Percentiles rank a stretch among this genome's conserved stretches.
These are phyloP conservation scores for Talaromyces sp. DNA, from an alignment of 2,329 filamentous ascomycete species.

Conservation along the genomic window DNA sequence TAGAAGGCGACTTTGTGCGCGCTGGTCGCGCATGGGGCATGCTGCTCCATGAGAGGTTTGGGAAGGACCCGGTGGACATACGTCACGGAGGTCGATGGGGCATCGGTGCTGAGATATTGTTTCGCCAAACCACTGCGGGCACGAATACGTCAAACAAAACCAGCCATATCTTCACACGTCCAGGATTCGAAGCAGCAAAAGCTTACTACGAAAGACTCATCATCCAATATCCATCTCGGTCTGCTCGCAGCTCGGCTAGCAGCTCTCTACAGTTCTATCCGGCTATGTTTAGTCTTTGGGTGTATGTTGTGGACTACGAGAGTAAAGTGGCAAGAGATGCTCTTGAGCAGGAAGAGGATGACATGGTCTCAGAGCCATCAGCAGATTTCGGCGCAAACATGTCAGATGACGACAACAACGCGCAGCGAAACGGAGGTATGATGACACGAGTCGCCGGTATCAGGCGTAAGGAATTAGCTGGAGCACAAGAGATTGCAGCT, in stretches of 20 bases:
- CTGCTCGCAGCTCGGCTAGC: conserved; percentile 55
- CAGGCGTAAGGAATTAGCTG: conserved; percentile 52
- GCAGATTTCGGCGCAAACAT: conserved; percentile 30
- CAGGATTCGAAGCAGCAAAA: conserved; percentile 57
- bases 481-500: conserved; percentile 61
- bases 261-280: conserved; percentile 76
- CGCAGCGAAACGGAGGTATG: conserved; percentile 36
- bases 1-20: conserved; percentile 65
- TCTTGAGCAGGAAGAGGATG: conserved; percentile 29
- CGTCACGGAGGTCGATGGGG: conserved; percentile 71
- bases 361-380: conserved; percentile 24
- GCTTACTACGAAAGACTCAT: conserved; percentile 77
- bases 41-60: conserved; percentile 61
- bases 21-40: conserved; percentile 74
- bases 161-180: conserved; percentile 39
- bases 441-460: conserved; percentile 34
- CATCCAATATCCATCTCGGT: conserved; percentile 69
- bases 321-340: conserved; percentile 46
- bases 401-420: conserved; percentile 22
- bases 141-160: conserved; percentile 5
- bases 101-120: conserved; percentile 77
- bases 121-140: conserved; percentile 46
- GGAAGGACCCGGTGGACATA: conserved; percentile 62
- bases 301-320: conserved; percentile 68
- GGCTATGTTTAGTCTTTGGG: conserved; percentile 74